Base-by-base conservation (phyloP, 1,284 basidiomycete genomes). In the Leccinum huronense region DNA sequence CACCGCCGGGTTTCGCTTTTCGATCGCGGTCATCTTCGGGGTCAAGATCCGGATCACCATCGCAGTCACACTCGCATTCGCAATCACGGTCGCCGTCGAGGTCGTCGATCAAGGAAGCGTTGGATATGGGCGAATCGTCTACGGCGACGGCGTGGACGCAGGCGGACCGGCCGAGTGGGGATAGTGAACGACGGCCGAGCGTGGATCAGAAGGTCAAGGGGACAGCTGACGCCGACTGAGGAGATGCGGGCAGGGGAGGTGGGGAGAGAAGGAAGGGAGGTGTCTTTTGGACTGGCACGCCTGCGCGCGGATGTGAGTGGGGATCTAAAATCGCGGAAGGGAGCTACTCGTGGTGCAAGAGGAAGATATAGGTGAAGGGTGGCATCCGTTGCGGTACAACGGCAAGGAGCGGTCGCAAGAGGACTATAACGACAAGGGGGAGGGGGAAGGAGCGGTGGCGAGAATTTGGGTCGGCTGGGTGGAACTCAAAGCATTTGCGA, bases 351-450 rank as follows among this genome's bases (percentile, higher is more conserved):
- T 67, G 30, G 34, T 68, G 58, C 69, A 71, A 33, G 76, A 80
- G 59, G 70, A 67, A 61, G 76, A 76, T 58, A 68, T 72, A 19
- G 75, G 64, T 10, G 71, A 75, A 40, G 69, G 48, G 7, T 77
- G 72, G 68, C 68, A 75, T 63, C 75, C 74, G 11, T 33, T 68
- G 38, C 68, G 56, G 38, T 33, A 62, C 23, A 55, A 63, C 2
- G 63, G 65, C 60, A 65, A 71, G 59, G 63, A 55, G 10, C 68
- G 59, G 6, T 63, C 58, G 13, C 62, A 65, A 30, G 64, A 68
- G 10, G 59, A 62, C 1, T 60, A 30, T 8, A 4, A 54, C 14
- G 53, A 61, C 31, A 53, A 58, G n/a, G 62, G 48, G 34, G 61
- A 38, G 33, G 59, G 16, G 27, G 70, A 67, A 19, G 60, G 72